Evolutionary conservation across 768 basidiomycete genomes (phyloP), one percentile per base, ranked within the genome.

Genomic region (Pleurotus cornucopiae): DNA sequence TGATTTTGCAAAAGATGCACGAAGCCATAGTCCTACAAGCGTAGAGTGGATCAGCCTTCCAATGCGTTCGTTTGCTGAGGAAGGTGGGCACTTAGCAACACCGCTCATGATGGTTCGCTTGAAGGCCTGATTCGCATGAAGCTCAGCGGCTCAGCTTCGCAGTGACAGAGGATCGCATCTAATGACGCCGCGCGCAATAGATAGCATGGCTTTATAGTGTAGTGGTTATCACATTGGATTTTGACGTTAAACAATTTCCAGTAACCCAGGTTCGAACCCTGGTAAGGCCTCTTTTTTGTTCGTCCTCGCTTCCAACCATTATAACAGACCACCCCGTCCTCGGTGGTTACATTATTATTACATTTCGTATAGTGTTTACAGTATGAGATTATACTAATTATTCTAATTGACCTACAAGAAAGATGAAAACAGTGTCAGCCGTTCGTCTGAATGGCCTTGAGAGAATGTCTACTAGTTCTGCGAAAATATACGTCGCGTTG

Each of bases 1-100:
- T 81, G 70, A 98, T 97, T 75, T 88, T 97, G 81, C 96, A 98
- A 76, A 97, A 98, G 64, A 98, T 73, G 71, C 94, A 97, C 20
- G 69, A 70, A 4, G 84, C 78, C 51, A 88, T 75, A 47, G 74
- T 73, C 64, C 86, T 86, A 55, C 12, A 46, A 54, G 34, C 9
- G 37, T 26, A 54, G 52, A 40, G 23, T 40, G 46, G n/a, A 48
- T 30, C 39, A 55, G 20, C 23, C 49, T 30, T 54, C 30, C 6
- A 34, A 34, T 34, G 3, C 7, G 30, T 34, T 34, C 45, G n/a
- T 23, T 47, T 39, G 26, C 9, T 21, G 54, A 54, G 25, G 6
- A 45, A 16, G 37, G 34, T 14, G 54, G 18, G 59, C 68, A 77
- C 76, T 72, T 77, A 21, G 67, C 67, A 23, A 73, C 71, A 71